Conservation (phyloP, 1,139 yeast genomes). For the Kurtzmaniella quercitrusa region DNA sequence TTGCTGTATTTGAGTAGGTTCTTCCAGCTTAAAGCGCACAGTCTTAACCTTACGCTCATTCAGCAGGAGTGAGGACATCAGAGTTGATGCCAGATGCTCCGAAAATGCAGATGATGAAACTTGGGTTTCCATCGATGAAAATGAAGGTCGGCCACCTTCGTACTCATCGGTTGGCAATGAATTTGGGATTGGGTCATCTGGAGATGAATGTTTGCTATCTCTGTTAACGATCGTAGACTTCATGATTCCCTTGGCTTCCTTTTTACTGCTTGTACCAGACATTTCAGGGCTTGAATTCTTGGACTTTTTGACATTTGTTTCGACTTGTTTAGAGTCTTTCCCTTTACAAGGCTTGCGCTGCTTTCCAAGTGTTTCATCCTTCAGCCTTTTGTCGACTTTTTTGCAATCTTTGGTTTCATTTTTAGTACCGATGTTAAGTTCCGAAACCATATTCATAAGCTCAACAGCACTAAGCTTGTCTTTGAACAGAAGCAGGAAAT, state of each 20-base stretch:
- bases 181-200: background rate
- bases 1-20: conserved; percentile 1
- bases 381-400: background rate
- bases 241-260: background rate
- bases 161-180: background rate
- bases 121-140: conserved; percentile 13
- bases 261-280: background rate
- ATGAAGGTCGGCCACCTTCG: conserved; percentile 11
- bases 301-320: background rate
- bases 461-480: conserved; percentile 26
- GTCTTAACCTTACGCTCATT: conserved; percentile 1
- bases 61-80: conserved; percentile 10
- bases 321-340: background rate
- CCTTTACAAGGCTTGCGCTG: background rate
- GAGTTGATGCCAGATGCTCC: conserved; percentile 12
- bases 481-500: conserved; percentile 25
- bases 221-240: background rate
- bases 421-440: conserved; percentile 13
- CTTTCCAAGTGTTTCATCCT: too few species aligned
- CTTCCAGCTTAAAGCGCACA: conserved; percentile 13
- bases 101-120: conserved; percentile 12
- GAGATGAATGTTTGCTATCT: background rate
- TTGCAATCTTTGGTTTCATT: background rate
- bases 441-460: conserved; percentile 19
- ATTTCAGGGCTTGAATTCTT: background rate